Conservation (phyloP, 1,139 yeast species). For the Pichia sp. region DNA sequence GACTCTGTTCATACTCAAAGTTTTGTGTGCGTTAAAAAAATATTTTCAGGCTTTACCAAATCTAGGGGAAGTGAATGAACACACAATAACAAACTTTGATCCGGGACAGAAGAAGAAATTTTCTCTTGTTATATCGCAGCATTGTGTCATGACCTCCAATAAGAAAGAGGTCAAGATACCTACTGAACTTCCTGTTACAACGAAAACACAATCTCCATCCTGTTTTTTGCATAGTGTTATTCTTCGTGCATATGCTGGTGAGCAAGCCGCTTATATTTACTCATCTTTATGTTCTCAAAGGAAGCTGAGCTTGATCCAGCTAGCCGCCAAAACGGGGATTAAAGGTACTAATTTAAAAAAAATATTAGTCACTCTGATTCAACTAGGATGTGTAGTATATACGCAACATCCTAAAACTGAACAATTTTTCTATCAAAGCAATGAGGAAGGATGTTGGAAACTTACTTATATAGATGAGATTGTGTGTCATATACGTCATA, state of each 20-base stretch:
- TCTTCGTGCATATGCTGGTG: constrained; percentile 54
- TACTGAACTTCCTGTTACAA: constrained; percentile 20
- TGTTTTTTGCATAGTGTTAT: constrained; percentile 50
- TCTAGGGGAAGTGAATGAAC: no score
- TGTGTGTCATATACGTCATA: constrained; percentile 43
- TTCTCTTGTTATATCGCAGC: no score
- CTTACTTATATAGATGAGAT: constrained; percentile 76
- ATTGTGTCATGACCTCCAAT: background rate
- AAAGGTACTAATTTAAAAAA: constrained; percentile 39
- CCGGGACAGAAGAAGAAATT: no score
- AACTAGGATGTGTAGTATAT: constrained; percentile 53
- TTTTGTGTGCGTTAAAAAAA: background rate
- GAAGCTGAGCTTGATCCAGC: constrained; percentile 43
- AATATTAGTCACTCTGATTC: constrained; percentile 57
- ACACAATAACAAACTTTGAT: no score
- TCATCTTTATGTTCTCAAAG: constrained; percentile 55
- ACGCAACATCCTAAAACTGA: constrained; percentile 19
- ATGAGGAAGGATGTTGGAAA: constrained; percentile 56
- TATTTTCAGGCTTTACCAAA: background rate
- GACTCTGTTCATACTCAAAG: background rate
- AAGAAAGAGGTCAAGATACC: constrained; percentile 13
- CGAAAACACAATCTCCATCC: constrained; percentile 43
- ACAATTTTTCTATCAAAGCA: constrained; percentile 45
- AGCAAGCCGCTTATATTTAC: constrained; percentile 50
- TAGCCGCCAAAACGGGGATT: constrained; percentile 9